A percentile compares a stretch with the other conserved stretches of the same genome.
These are phyloP conservation scores for Puccinellia tenuiflora DNA, from an alignment of 176 grass and related monocot species.

Conservation along the genomic window DNA sequence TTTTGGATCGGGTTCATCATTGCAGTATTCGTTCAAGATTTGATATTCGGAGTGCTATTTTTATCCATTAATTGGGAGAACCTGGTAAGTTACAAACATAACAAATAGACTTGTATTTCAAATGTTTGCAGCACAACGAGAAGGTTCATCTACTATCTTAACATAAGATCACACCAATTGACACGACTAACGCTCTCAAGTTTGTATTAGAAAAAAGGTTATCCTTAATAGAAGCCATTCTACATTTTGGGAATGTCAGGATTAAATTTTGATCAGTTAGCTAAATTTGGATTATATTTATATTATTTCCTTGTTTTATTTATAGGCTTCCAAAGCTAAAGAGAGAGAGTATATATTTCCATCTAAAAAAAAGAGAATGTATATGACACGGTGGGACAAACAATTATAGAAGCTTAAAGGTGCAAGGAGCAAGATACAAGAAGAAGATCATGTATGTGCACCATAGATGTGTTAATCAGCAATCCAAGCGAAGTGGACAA, in stretches of 20 bases:
- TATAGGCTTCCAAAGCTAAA: not conserved
- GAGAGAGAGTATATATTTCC: not conserved
- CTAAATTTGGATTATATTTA: not conserved
- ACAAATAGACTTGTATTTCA: not conserved
- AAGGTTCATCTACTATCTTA: not conserved
- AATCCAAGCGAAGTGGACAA: not conserved
- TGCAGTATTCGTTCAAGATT: not conserved
- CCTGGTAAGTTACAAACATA: not conserved
- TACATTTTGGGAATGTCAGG: too few relatives aligned
- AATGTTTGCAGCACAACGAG: not conserved
- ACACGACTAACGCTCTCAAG: not conserved
- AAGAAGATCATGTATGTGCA: not conserved
- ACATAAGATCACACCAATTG: not conserved
- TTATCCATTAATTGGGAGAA: not conserved
- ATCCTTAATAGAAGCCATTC: not conserved
- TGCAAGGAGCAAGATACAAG: too few relatives aligned
- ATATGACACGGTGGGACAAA: not conserved
- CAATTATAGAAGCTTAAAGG: not conserved
- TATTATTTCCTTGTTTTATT: not conserved
- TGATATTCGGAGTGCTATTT: not conserved
- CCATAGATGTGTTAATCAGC: not conserved
- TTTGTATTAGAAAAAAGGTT: not conserved
- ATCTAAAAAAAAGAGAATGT: not conserved
- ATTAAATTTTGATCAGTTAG: not conserved
- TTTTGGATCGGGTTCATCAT: conserved; percentile 5